Evolutionary conservation across 148 eudicot genomes (phyloP), one percentile per base, ranked within the genome.

Genomic region (Drosera capensis): DNA sequence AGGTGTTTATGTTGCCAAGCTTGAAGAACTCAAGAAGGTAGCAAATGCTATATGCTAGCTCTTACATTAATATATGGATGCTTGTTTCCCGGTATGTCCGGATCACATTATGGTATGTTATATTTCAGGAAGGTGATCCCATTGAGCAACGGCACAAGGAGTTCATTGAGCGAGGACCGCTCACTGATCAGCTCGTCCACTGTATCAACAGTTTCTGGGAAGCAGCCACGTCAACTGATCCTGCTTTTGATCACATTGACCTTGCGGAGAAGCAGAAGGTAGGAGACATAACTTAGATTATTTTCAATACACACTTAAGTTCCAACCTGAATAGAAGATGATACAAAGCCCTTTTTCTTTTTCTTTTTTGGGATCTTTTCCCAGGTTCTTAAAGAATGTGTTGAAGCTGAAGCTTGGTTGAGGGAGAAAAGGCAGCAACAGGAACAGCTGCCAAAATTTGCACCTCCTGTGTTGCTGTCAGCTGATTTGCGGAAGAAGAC

Each of bases 1-100:
- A 58, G 88, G 95, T 18, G 93, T 84, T 12, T 90, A 78, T 25
- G 47, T 73, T 61, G 94, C 93, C 25, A 84, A 85, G 67, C 88
- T 90, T 57, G 93, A 85, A 25, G 99, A 90, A 57, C 80, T 85
- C 54, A 90, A 81, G 59, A 80, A 71, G 99, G 95, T 71, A 23
- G 29, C 57, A 8, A 1, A 18, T 7, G 17, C 14, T 39, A 1
- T 19, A n/a, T 17, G 45, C 23, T 41, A 41, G 23, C 23, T 34
- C n/a, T 7, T 34, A 7, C 11, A 34, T 15, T 13, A 34, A 11
- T 15, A 17, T 41, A 7, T 16, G 45, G n/a, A 9, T 34, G 38
- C 14, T 11, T 13, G 45, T 13, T 39, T 3, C 2, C 16, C 17
- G 17, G 17, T 2, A 14, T 6, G 43, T 4, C 11, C n/a, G 17